Base-by-base conservation (phyloP, 2,329 filamentous ascomycete species). In the Epichloe gansuensis region DNA sequence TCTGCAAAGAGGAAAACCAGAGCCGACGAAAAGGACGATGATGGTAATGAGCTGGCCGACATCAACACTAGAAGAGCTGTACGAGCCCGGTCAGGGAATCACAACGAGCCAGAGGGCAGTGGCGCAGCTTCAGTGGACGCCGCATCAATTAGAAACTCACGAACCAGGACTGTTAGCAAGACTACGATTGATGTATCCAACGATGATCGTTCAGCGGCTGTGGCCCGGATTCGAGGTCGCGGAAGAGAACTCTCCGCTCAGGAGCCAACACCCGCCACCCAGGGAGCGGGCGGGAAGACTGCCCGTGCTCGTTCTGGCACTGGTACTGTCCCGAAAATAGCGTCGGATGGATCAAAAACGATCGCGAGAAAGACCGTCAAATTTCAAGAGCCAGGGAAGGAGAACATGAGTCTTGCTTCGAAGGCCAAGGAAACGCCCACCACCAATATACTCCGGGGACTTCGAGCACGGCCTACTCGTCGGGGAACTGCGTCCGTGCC, bases 351-450 rank as follows among this genome's bases (percentile, higher is more conserved):
- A 2, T 62, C 57, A 56, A 77, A 71, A 64, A 64, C 75, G 17
- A 67, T 71, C 5, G 64, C 71, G 36, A 82, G 78, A 68, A 84
- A 82, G 69, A 74, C 71, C 3, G 80, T 84, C 59, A 81, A 76
- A 53, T 84, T 84, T 62, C 73, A 82, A 61, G 78, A 80, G 58
- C 76, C 77, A 3, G 80, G 82, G 62, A 84, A 84, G 66, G 81
- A 84, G 62, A 84, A 84, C 56, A 65, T 80, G 39, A 63, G 71
- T 21, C 77, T 76, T 13, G 58, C 64, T 3, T 51, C 63, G 23
- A 69, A 66, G 52, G 56, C 61, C 31, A 73, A 73, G 60, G 61
- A 65, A 47, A 55, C 66, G 44, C 56, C 61, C 36, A 50, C 65
- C 12, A 55, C 61, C 5, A 23, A 36, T 9, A 21, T n/a, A 25